A percentile compares a stretch with the other conserved stretches of the same genome.
Conservation (phyloP, 192 early-diverging fungal species). For the Rhizoclosmatium globosum region DNA sequence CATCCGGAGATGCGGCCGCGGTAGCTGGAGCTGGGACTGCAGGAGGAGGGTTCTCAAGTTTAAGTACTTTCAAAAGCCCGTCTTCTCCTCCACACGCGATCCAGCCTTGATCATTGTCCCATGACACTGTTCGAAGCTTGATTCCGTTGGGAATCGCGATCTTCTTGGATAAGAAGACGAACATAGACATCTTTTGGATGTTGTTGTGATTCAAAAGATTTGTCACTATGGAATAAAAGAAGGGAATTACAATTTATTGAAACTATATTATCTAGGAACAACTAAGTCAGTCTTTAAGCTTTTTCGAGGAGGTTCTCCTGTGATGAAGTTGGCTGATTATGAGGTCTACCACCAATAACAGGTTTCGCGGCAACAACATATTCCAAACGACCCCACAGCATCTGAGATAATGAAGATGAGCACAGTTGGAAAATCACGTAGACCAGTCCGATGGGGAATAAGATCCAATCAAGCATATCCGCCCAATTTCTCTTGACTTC, state of each 20-base stretch:
- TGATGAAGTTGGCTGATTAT: no score
- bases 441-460: not conserved
- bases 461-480: constrained; percentile 15
- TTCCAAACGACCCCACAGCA: not conserved
- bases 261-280: no score
- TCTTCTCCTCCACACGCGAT: constrained; percentile 71
- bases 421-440: not conserved
- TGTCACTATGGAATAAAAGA: no score
- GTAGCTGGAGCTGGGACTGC: not conserved
- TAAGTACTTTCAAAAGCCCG: constrained; percentile 68
- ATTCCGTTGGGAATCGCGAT: constrained; percentile 69
- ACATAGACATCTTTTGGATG: no score
- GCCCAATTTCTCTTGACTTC: not conserved
- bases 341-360: no score
- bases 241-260: no score
- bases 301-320: no score
- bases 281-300: no score
- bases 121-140: constrained; percentile 61
- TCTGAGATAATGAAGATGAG: not conserved
- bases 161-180: constrained; percentile 47
- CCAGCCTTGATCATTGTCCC: constrained; percentile 72
- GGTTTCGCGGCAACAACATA: constrained; percentile 31
- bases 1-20: constrained; percentile 33
- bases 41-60: constrained; percentile 53
- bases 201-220: no score